These are phyloP conservation scores for Bruguiera sexangula DNA, from an alignment of 345 rosid genomes.

Conservation along the genomic window DNA sequence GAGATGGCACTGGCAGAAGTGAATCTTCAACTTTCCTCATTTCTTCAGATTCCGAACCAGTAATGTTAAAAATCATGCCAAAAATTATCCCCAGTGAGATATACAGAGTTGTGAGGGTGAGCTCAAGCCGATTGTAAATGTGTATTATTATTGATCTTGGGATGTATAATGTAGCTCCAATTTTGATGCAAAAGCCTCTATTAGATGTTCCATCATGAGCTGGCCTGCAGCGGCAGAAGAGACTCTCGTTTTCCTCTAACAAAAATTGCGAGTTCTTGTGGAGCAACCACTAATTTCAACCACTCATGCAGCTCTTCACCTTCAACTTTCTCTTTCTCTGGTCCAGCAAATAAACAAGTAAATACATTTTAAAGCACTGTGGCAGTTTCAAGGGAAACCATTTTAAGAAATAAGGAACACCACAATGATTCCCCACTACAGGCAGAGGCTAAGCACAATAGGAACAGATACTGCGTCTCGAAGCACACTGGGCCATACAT, in stretches of 20 bases:
- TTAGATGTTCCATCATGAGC: conserved; percentile 20
- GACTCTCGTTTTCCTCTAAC: conserved; percentile 57
- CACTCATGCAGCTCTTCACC: conserved; percentile 86
- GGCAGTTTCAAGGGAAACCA: background rate
- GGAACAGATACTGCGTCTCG: too few species aligned
- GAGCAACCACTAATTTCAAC: conserved; percentile 83
- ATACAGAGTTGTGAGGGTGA: conserved; percentile 18
- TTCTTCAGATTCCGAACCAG: conserved; percentile 10
- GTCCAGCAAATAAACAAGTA: conserved; percentile 13
- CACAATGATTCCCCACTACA: background rate
- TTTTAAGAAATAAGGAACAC: background rate
- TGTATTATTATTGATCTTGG: conserved; percentile 1
- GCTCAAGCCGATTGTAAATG: conserved; percentile 6
- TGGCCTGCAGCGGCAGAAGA: conserved; percentile 44
- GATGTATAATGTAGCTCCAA: background rate
- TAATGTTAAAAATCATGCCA: conserved; percentile 19
- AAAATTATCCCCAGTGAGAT: conserved; percentile 26
- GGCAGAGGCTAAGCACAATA: too few species aligned
- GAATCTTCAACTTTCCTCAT: conserved; percentile 18
- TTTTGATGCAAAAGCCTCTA: background rate
- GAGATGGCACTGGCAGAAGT: conserved; percentile 1
- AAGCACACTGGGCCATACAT: too few species aligned
- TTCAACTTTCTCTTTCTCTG: conserved; percentile 92
- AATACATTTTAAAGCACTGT: background rate
- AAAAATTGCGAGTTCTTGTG: conserved; percentile 63